Evolutionary conservation across 805 yeast genomes (phyloP), one percentile per base, ranked within the genome.

Genomic region (Monosporozyma siamensis): DNA sequence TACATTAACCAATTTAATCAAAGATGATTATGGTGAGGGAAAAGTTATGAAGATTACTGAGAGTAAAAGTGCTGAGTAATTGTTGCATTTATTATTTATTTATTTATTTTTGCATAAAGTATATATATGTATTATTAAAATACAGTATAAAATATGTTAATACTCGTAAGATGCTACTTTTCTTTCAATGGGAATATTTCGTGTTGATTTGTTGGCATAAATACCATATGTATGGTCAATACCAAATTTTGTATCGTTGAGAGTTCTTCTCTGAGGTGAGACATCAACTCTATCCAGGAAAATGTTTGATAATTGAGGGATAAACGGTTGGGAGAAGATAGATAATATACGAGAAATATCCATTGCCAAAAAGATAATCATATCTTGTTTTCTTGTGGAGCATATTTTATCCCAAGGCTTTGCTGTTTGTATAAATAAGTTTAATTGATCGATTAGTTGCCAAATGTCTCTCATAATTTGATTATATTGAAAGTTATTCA

Each of bases 311-410:
- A 87, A 66, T 3, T 65, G 64, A 0, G 97, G 97, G 32, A 84
- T 77, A 21, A 90, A 69, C 2, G 95, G 86, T 45, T 73, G 78
- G 25, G 82, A 67, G 27, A 84, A 55, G 6, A 90, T 78, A 1
- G 90, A 70, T 9, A 74, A 53, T 0, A 85, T 71, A 44, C 97
- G 70, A 12, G 80, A 69, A 1, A 78, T 71, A 51, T 90, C 97
- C 7, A 84, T 73, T 1, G 86, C 81, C 7, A 74, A 54, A 47
- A 73, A 77, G 2, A 89, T 75, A 11, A 78, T 71, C 36, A 71
- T 63, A 57, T 78, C 82, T 49, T 72, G 78, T 7, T 59, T 59
- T 2, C 49, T 31, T 45, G 3, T 52, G 47, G 1, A 53, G 52
- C 21, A n/a, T 17, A 5, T 24, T 36, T 64, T 66, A 7, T 65